A percentile compares a stretch with the other conserved stretches of the same genome.
Conservation (phyloP, 176 grass and related monocot genomes). For the sorghum (Sorghum bicolor) region DNA sequence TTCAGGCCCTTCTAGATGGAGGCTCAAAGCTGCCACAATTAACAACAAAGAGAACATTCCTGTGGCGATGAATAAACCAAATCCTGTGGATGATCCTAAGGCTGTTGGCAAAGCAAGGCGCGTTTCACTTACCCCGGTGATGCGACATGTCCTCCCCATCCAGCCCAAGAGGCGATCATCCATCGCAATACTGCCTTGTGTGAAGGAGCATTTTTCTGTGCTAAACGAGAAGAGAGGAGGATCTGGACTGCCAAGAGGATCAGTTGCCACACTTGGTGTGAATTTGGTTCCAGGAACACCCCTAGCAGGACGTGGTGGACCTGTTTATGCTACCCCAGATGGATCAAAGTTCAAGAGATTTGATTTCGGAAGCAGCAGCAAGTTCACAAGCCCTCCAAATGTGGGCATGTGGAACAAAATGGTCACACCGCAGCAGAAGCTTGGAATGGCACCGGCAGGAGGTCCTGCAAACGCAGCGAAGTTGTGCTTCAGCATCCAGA, state of each 20-base stretch:
- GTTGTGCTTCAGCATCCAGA: conserved; percentile 60
- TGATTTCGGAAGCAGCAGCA: conserved; percentile 50
- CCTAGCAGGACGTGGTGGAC: not conserved
- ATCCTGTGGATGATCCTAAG: conserved; percentile 25
- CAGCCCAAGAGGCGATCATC: conserved; percentile 77
- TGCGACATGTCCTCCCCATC: conserved; percentile 54
- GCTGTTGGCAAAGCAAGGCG: conserved; percentile 56
- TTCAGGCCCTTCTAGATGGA: conserved; percentile 40
- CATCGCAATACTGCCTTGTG: conserved; percentile 45
- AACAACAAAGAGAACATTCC: conserved; percentile 77
- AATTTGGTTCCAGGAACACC: conserved; percentile 38
- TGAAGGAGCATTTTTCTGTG: conserved; percentile 31
- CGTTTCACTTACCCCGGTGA: conserved; percentile 48
- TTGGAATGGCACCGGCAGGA: conserved; percentile 9
- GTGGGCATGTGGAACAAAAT: conserved; percentile 40
- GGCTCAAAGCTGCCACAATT: not conserved
- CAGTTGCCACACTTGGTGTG: conserved; percentile 45
- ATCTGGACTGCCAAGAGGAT: conserved; percentile 43
- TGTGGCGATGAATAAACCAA: conserved; percentile 23
- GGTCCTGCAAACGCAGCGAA: conserved; percentile 45
- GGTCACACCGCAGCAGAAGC: conserved; percentile 27
- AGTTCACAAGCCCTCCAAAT: conserved; percentile 65
- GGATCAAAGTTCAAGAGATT: conserved; percentile 26
- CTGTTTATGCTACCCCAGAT: conserved; percentile 48
- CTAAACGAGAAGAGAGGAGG: conserved; percentile 36